Evolutionary conservation across 176 grass and related monocot genomes (phyloP), one percentile per base, ranked within the genome.

Genomic region (Aegilops bicornis): DNA sequence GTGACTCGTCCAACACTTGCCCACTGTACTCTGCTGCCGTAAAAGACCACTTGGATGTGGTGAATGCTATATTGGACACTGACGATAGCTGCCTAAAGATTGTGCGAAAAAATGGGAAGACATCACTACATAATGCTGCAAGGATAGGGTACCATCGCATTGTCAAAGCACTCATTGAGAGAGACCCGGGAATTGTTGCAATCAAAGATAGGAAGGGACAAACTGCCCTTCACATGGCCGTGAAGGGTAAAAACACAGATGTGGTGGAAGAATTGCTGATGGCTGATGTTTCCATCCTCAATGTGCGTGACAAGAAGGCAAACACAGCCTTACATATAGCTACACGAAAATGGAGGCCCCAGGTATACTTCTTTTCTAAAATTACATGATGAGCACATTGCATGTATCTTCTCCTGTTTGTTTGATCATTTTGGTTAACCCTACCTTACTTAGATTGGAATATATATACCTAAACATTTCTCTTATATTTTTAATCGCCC

Each of bases 161-260:
- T 64, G 97, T 96, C 27, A 99, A 90, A 79, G 84, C 85, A 72
- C 92, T 99, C 13, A 86, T 99, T 45, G 87, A 92, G 36, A 90
- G 80, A 85, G 97, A 99, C 85, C 92, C 92, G 2, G 90, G 66
- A 72, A 90, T 99, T 27, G 97, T 94, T 75, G 76, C 89, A 7
- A 91, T 99, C 78, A 96, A 73, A 76, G 97, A 99, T 84, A 99
- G 70, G 84, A 99, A 99, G 72, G 97, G 97, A 19, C 97, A 99
- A 76, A 99, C 92, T 80, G 97, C 97, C 52, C 94, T 99, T 73
- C 97, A 99, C 92, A 99, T 99, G 97, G 97, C 97, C 64, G 97
- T 99, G 19, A 99, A 99, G 79, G 97, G 97, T 63, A 93, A 89
- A 69, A 99, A 93, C 83, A 89, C 90, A 85, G 92, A 99, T 83